A percentile compares a stretch with the other conserved stretches of the same genome.
Conservation (phyloP, 805 yeast species). For the Brettanomyces naardenensis region DNA sequence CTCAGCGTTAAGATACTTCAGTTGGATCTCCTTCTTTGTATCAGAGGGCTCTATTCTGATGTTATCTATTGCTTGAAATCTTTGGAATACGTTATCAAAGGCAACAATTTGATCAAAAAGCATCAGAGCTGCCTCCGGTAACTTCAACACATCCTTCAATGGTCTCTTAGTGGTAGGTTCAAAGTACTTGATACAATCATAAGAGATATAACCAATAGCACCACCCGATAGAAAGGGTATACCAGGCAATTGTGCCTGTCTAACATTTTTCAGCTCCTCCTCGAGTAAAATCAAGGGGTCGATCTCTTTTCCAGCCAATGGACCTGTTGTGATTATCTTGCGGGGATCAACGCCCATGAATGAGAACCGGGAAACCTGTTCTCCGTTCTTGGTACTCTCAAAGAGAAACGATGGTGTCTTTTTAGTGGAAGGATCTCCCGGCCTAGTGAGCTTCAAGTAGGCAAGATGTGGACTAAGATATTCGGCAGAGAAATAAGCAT, state of each 20-base stretch:
- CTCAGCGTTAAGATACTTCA: constrained; percentile 47
- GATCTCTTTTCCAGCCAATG: constrained; percentile 45
- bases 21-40: constrained; percentile 25
- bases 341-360: constrained; percentile 85
- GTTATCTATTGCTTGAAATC: constrained; percentile 86
- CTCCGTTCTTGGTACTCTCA: constrained; percentile 87
- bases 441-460: constrained; percentile 71
- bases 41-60: constrained; percentile 38
- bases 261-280: constrained; percentile 54
- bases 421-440: constrained; percentile 41
- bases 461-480: constrained; percentile 87
- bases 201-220: constrained; percentile 91
- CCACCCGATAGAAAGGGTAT: constrained; percentile 87
- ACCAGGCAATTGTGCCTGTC: constrained; percentile 74
- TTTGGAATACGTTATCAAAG: constrained; percentile 88
- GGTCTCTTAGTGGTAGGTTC: constrained; percentile 82
- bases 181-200: constrained; percentile 93
- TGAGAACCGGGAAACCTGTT: constrained; percentile 81
- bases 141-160: constrained; percentile 67
- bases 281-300: constrained; percentile 80
- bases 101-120: constrained; percentile 84
- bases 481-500: constrained; percentile 63
- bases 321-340: constrained; percentile 79
- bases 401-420: constrained; percentile 69
- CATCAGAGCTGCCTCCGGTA: constrained; percentile 93